These are phyloP conservation scores for Lichtheimia ornata DNA, from an alignment of 371 early-diverging fungal species.

Conservation along the genomic window DNA sequence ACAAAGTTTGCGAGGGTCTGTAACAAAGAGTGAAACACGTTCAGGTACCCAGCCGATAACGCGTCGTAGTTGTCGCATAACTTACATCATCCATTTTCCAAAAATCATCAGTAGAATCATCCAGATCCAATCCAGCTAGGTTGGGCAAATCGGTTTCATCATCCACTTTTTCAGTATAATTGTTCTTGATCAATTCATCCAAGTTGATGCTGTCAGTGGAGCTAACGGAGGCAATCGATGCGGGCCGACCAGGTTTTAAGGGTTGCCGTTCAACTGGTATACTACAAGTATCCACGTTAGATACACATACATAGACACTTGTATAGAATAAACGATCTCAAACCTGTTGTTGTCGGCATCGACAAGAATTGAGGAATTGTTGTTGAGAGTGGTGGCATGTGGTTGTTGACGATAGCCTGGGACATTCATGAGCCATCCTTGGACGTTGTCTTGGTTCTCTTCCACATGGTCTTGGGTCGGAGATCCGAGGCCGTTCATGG, in stretches of 20 bases:
- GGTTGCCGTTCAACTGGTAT: neutral
- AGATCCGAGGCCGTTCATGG: slow-evolving; percentile 13
- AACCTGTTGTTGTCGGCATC: slow-evolving; percentile 21
- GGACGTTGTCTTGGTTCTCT: slow-evolving; percentile 14
- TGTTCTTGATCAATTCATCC: slow-evolving; percentile 44
- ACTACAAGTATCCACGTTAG: neutral
- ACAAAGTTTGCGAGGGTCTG: slow-evolving; percentile 36
- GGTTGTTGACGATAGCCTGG: slow-evolving; percentile 21
- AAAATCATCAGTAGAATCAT: slow-evolving; percentile 50
- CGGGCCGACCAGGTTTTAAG: slow-evolving; percentile 19
- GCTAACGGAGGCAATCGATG: slow-evolving; percentile 37
- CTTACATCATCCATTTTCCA: slow-evolving; percentile 47
- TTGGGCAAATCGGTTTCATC: slow-evolving; percentile 45
- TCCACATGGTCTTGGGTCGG: slow-evolving; percentile 8
- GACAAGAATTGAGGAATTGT: slow-evolving; percentile 5
- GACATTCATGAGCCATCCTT: slow-evolving; percentile 26
- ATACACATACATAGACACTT: neutral
- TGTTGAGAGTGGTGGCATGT: neutral
- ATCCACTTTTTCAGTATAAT: slow-evolving; percentile 39
- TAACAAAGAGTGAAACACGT: slow-evolving; percentile 3
- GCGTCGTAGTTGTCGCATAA: neutral
- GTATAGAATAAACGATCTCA: neutral
- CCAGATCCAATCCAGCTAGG: slow-evolving; percentile 42
- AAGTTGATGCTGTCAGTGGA: slow-evolving; percentile 49
- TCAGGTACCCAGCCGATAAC: neutral